Evolutionary conservation across 2,329 filamentous ascomycete genomes (phyloP), one percentile per base, ranked within the genome.

Genomic region (Aspergillus nomiae): DNA sequence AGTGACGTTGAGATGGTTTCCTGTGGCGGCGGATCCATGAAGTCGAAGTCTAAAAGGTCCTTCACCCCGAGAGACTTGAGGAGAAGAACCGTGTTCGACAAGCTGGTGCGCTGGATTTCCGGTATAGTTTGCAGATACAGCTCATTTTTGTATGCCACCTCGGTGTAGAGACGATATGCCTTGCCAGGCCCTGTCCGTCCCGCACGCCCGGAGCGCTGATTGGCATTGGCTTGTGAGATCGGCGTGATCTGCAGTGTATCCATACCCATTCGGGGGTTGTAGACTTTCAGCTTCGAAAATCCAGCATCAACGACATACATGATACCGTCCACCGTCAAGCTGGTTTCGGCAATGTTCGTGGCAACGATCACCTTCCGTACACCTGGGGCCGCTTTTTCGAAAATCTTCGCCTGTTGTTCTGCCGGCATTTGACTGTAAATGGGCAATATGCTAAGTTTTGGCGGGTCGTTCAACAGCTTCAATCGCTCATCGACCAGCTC

Each of bases 341-440:
- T 97, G 0, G 95, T 99, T 78, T 99, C 95, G 2, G 95, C 95
- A 77, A 99, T 99, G 73, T 99, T 99, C 36, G 95, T 99, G 1
- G 96, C 95, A 46, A 99, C 94, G 67, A 99, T 97, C 71, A 97
- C 96, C 76, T 99, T 99, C 63, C 95, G 89, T 5, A 97, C 94
- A 1, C 95, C 95, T 0, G 94, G 90, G 2, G 92, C 84, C 2
- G 96, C 95, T 68, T 90, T 88, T 74, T 99, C 94, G 71, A 99
- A 99, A 68, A 99, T 99, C 79, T 96, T 98, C 63, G 95, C 92
- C 78, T 99, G 96, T 41, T 99, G 82, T 77, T 99, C 96, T 38
- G 95, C 95, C 2, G 95, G 96, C 95, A 99, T 97, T 78, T 99
- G 95, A 84, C 93, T 97, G 86, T 99, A 99, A 60, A 99, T 98